A percentile compares a stretch with the other conserved stretches of the same genome.
Conservation (phyloP, 192 early-diverging fungal species). For the Gamsiella multidivaricata region DNA sequence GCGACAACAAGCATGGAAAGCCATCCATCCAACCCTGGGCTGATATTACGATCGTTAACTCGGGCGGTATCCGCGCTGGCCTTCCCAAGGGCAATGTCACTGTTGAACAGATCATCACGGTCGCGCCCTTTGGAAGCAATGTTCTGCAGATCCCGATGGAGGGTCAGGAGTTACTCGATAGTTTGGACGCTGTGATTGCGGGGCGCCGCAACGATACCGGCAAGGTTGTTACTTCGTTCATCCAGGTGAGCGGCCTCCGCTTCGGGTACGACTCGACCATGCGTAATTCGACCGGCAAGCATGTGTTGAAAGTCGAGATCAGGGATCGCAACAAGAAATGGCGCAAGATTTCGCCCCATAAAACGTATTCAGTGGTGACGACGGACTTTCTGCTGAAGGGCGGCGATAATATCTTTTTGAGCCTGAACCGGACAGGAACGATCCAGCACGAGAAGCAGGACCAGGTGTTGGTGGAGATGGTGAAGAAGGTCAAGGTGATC, state of each 20-base stretch:
- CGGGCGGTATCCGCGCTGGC: slow-evolving; percentile 66
- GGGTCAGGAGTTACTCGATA: slow-evolving; percentile 60
- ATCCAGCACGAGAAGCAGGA: slow-evolving; percentile 22
- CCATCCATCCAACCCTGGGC: background rate
- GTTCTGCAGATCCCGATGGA: slow-evolving; percentile 55
- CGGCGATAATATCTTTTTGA: slow-evolving; percentile 56
- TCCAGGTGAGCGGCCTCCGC: slow-evolving; percentile 68
- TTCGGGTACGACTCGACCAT: slow-evolving; percentile 42
- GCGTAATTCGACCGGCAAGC: slow-evolving; percentile 11
- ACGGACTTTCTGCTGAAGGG: slow-evolving; percentile 66
- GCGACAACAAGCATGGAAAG: background rate
- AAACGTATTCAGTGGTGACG: slow-evolving; percentile 61
- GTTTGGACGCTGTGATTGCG: slow-evolving; percentile 55
- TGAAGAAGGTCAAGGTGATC: slow-evolving; percentile 5
- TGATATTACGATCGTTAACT: slow-evolving; percentile 58
- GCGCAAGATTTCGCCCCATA: background rate
- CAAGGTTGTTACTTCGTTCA: slow-evolving; percentile 54
- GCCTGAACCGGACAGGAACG: background rate
- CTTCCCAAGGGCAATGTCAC: slow-evolving; percentile 63
- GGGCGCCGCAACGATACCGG: slow-evolving; percentile 20
- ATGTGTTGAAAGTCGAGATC: slow-evolving; percentile 46
- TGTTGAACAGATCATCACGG: slow-evolving; percentile 58
- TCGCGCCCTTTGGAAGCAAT: slow-evolving; percentile 70
- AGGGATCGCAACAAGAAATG: slow-evolving; percentile 48
- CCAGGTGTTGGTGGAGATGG: slow-evolving; percentile 33